phyloP scores from a whole-genome alignment of 352 stramenopile species.

The Phytophthora pluvialis region DNA sequence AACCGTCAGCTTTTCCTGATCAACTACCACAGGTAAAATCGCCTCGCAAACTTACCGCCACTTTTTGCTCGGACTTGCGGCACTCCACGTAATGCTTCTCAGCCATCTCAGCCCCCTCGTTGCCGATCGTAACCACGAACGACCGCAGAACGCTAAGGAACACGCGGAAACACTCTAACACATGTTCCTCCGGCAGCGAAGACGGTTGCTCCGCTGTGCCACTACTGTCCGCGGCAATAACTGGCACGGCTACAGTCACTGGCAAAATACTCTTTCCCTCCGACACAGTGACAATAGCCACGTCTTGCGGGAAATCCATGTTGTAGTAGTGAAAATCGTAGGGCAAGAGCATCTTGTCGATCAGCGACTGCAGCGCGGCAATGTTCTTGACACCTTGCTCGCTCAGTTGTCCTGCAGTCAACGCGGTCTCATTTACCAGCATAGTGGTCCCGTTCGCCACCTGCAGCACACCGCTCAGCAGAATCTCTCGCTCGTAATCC shows the following conservation, averaged over 20 bases:
- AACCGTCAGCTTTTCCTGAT: neutral
- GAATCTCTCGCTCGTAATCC: conserved; percentile 74
- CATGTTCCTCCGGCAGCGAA: conserved; percentile 17
- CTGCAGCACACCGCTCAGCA: conserved; percentile 63
- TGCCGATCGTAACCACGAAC: conserved; percentile 63
- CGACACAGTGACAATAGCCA: conserved; percentile 69
- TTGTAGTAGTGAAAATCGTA: conserved; percentile 89
- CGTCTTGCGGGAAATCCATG: conserved; percentile 85
- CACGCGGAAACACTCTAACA: conserved; percentile 73
- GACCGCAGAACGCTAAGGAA: conserved; percentile 67
- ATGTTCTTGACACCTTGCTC: conserved; percentile 82
- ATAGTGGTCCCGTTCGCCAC: conserved; percentile 70
- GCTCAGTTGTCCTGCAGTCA: conserved; percentile 71
- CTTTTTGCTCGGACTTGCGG: conserved; percentile 70
- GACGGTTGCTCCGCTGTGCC: neutral
- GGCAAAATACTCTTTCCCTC: conserved; percentile 79
- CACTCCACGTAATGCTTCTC: conserved; percentile 84
- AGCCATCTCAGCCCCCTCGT: conserved; percentile 76
- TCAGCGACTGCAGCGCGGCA: conserved; percentile 67
- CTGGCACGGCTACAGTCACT: conserved; percentile 59
- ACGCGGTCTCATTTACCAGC: conserved; percentile 70
- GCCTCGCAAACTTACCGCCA: conserved; percentile 55
- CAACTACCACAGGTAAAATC: neutral
- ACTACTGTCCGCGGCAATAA: conserved; percentile 7
- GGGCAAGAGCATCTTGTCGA: conserved; percentile 77